Percentiles rank a stretch among this genome's conserved stretches.
Conservation (phyloP, 1,284 basidiomycete genomes). For the Moniliella sp. region DNA sequence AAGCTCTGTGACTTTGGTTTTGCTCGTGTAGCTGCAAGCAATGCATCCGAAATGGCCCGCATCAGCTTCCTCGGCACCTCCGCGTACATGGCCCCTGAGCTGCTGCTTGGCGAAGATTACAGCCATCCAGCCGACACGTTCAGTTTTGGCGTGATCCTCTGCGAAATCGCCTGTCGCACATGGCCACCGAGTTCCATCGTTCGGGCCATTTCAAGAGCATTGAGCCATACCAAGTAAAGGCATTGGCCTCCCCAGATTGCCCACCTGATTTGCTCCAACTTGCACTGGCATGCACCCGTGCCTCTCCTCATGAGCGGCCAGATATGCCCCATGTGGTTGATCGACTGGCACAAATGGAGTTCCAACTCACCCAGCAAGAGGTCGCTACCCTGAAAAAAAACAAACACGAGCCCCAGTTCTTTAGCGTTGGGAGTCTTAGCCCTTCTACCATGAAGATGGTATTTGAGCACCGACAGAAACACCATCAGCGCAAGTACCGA, state of each 20-base stretch:
- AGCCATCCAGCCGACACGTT: conserved; percentile 81
- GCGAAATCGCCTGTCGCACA: conserved; percentile 69
- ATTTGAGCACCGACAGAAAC: too few relatives aligned
- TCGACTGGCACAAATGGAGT: conserved; percentile 54
- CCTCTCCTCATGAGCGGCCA: conserved; percentile 51
- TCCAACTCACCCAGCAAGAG: conserved; percentile 38
- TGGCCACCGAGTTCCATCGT: conserved; percentile 31
- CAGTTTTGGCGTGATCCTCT: conserved; percentile 79
- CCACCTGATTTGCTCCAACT: conserved; percentile 57
- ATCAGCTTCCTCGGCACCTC: conserved; percentile 79
- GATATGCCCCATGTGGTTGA: conserved; percentile 55
- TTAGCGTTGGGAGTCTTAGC: conserved; percentile 15
- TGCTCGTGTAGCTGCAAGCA: conserved; percentile 70
- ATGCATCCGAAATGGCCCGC: conserved; percentile 66
- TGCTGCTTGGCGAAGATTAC: conserved; percentile 70
- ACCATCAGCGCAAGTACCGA: background rate
- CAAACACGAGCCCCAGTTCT: conserved; percentile 16
- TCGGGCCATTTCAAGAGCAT: conserved; percentile 44
- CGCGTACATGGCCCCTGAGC: conserved; percentile 51
- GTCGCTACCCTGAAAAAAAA: conserved; percentile 39
- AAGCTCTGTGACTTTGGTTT: conserved; percentile 91
- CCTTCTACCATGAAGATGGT: too few relatives aligned
- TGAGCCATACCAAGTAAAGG: conserved; percentile 52
- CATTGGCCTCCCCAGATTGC: conserved; percentile 51
- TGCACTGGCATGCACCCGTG: conserved; percentile 53